A percentile compares a stretch with the other conserved stretches of the same genome.
phyloP scores from a whole-genome alignment of 768 basidiomycete genomes.

The Lentinula lateritia region DNA sequence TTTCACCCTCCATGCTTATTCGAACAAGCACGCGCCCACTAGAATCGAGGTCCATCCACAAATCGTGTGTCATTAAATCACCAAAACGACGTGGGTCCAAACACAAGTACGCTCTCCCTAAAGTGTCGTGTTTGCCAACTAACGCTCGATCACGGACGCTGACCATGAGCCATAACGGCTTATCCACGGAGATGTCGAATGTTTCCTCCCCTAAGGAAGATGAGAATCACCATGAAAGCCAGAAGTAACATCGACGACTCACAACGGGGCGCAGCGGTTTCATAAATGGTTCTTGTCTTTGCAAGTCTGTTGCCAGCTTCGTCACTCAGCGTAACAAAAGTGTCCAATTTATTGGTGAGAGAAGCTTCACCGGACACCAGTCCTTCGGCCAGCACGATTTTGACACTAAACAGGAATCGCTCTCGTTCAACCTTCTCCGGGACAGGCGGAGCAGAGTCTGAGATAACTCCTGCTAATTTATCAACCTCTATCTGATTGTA shows the following conservation, averaged over 20 bases:
- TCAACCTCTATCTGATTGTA: slow-evolving; percentile 91
- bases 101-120: slow-evolving; percentile 89
- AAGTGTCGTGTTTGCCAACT: slow-evolving; percentile 88
- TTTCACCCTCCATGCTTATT: slow-evolving; percentile 98
- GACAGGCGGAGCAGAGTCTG: slow-evolving; percentile 55
- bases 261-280: slow-evolving; percentile 88
- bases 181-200: slow-evolving; percentile 90
- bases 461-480: slow-evolving; percentile 64
- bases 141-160: slow-evolving; percentile 88
- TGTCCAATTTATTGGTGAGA: slow-evolving; percentile 69
- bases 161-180: slow-evolving; percentile 95
- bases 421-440: slow-evolving; percentile 64
- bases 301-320: slow-evolving; percentile 84
- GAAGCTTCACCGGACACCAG: slow-evolving; percentile 73
- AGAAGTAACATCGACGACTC: slow-evolving; percentile 26
- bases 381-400: slow-evolving; percentile 87
- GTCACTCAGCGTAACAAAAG: slow-evolving; percentile 92
- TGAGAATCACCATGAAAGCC: not conserved
- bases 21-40: slow-evolving; percentile 81
- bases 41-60: slow-evolving; percentile 88
- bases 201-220: slow-evolving; percentile 83
- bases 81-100: slow-evolving; percentile 85
- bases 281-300: slow-evolving; percentile 95
- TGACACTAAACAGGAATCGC: slow-evolving; percentile 87
- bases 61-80: slow-evolving; percentile 85